These are phyloP conservation scores for Sphagnurus paluster DNA, from an alignment of 1,284 basidiomycete species.

Conservation along the genomic window DNA sequence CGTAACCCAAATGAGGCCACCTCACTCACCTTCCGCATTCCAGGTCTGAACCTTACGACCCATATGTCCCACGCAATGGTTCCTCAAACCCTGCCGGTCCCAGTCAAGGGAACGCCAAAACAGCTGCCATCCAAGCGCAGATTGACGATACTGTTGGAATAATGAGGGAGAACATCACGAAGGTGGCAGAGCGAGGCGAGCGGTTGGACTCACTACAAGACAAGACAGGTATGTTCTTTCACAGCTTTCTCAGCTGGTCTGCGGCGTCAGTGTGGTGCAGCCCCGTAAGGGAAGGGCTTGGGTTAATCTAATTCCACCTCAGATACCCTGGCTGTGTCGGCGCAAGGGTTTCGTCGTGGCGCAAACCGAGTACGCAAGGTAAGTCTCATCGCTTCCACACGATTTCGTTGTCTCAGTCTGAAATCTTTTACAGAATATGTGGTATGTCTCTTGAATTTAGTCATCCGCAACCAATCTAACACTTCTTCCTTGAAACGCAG, in stretches of 20 bases:
- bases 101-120: constrained; percentile 72
- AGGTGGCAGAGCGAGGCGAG: constrained; percentile 95
- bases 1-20: constrained; percentile 15
- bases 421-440: constrained; percentile 65
- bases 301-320: constrained; percentile 12
- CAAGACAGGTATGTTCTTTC: constrained; percentile 82
- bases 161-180: constrained; percentile 97
- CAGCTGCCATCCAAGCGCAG: constrained; percentile 89
- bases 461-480: constrained; percentile 16
- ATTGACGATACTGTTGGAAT: constrained; percentile 95
- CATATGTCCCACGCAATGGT: constrained; percentile 86
- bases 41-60: constrained; percentile 95
- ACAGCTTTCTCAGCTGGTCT: constrained; percentile 5
- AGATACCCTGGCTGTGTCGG: constrained; percentile 98
- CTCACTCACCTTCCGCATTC: constrained; percentile 14
- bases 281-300: neutral
- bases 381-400: constrained; percentile 38
- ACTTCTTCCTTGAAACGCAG: constrained; percentile 37
- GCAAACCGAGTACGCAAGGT: constrained; percentile 98
- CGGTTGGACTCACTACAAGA: constrained; percentile 93
- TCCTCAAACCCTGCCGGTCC: constrained; percentile 57
- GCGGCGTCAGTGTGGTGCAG: neutral
- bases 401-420: constrained; percentile 21
- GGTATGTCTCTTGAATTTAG: constrained; percentile 50
- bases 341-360: constrained; percentile 96